Evolutionary conservation across 2,329 filamentous ascomycete genomes (phyloP), one percentile per base, ranked within the genome.

Genomic region (Sclerotinia trifoliorum): DNA sequence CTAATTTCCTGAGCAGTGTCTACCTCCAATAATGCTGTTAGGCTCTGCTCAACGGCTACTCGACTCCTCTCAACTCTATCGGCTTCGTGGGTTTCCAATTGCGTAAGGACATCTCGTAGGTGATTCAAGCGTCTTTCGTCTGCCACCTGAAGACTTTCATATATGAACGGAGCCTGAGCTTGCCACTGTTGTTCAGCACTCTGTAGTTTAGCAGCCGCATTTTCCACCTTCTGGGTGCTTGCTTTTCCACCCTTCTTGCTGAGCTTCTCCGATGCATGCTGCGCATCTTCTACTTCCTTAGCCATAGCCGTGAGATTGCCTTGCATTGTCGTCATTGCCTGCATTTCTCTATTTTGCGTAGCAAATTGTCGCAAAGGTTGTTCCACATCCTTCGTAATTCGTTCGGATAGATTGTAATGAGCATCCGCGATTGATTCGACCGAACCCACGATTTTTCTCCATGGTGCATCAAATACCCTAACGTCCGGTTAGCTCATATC

Each of bases 61-160:
- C 92, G 88, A 70, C 85, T 89, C 68, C 90, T 86, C 78, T 96
- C 91, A 21, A 94, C 88, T 73, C 92, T 88, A 77, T 99, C 95
- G 39, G 92, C 87, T 78, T 98, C 94, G 77, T 96, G 90, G 0
- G 95, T 99, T 79, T 96, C 90, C 74, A 94, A 91, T 76, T 97
- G 94, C 0, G 95, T 98, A 70, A 99, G 85, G 52, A 92, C 86
- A 79, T 98, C 94, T 70, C 94, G 90, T 69, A 99, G 83, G 76
- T 96, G 90, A 78, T 97, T 97, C 73, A 96, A 83, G 67, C 95
- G 88, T 74, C 87, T 89, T 81, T 99, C 95, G 77, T 99, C 95
- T 44, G 96, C 83, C 7, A 92, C 90, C 78, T 99, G 95, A 35
- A 99, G 86, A 70, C 90, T 91, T 80, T 99, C 95, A 77, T 96